Percentiles rank a stretch among this genome's conserved stretches.
phyloP scores from a whole-genome alignment of 2,329 filamentous ascomycete genomes.

The Tetracladium maxilliforme region DNA sequence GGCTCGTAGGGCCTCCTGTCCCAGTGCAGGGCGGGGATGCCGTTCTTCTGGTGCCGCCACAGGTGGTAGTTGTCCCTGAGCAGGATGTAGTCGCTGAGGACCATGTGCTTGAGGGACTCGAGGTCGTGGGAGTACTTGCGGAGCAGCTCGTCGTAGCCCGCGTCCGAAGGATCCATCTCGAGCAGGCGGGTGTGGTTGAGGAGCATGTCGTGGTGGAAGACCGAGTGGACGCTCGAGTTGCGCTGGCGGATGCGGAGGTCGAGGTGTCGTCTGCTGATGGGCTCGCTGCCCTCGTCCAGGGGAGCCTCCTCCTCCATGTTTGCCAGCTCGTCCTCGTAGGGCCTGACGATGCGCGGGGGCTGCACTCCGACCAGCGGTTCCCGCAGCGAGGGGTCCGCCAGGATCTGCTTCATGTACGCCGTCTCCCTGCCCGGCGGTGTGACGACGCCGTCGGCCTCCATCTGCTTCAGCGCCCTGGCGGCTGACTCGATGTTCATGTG shows the following conservation, averaged over 20 bases:
- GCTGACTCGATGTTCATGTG: constrained; percentile 31
- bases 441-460: constrained; percentile 24
- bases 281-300: constrained; percentile 3
- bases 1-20: constrained; percentile 61
- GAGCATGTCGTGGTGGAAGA: constrained; percentile 11
- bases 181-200: constrained; percentile 13
- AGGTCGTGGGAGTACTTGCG: constrained; percentile 8
- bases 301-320: constrained; percentile 17
- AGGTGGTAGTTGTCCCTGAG: constrained; percentile 18
- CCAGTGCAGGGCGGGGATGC: constrained; percentile 44
- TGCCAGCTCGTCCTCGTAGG: constrained; percentile 25
- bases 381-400: constrained; percentile 3
- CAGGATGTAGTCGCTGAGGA: constrained; percentile 5
- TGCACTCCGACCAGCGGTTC: constrained; percentile 3
- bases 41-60: constrained; percentile 31
- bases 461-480: constrained; percentile 23
- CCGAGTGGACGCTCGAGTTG: constrained; percentile 6
- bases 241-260: too few relatives aligned
- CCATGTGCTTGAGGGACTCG: not conserved
- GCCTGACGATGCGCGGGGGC: constrained; percentile 16
- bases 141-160: constrained; percentile 7
- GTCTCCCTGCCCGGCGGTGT: constrained; percentile 31
- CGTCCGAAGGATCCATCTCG: constrained; percentile 11
- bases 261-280: constrained; percentile 2
- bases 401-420: constrained; percentile 12